Evolutionary conservation across 2,329 filamentous ascomycete species (phyloP), one percentile per base, ranked within the genome.

Genomic region (Cordyceps militaris): DNA sequence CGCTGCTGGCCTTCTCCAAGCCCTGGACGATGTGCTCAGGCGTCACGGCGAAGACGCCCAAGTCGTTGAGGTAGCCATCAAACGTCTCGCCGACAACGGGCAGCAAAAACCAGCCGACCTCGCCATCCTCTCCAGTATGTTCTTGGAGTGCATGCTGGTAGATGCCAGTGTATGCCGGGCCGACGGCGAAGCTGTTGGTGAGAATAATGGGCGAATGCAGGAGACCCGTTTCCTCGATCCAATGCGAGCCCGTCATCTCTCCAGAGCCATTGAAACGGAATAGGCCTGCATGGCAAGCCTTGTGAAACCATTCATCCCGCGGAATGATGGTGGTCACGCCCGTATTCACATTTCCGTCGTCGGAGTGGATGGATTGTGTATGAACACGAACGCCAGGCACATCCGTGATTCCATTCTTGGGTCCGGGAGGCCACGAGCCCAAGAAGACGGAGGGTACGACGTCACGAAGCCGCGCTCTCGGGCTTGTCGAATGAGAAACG

Each of bases 51-150:
- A 85, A 81, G 9, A 76, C 74, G n/a, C 73, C 70, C 2, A 84
- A 69, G 62, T 86, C 79, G 63, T 81, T 84, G 19, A 86, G 62
- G 58, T 75, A 77, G 19, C 82, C 82, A 63, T 86, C 82, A 50
- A 80, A 84, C 0, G 83, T 86, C 69, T 85, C 82, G 0, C 73
- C 80, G 0, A 86, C 79, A 2, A 85, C 76, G 0, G 83, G 83
- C 1, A 78, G 60, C 10, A 83, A 66, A 61, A 82, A 82, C 76
- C 77, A 82, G 58, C 79, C 76, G 4, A 76, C 72, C 1, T 61
- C 62, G 2, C 56, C 4, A n/a, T 74, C 68, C 0, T 70, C 71
- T 7, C 74, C 73, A 9, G 68, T 65, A 54, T 78, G 69, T 38
- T 80, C 68, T 23, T 76, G 68, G 51, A 82, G 75, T 5, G 75